Conservation (phyloP, 2,329 filamentous ascomycete species). For the Plenodomus tracheiphilus region DNA sequence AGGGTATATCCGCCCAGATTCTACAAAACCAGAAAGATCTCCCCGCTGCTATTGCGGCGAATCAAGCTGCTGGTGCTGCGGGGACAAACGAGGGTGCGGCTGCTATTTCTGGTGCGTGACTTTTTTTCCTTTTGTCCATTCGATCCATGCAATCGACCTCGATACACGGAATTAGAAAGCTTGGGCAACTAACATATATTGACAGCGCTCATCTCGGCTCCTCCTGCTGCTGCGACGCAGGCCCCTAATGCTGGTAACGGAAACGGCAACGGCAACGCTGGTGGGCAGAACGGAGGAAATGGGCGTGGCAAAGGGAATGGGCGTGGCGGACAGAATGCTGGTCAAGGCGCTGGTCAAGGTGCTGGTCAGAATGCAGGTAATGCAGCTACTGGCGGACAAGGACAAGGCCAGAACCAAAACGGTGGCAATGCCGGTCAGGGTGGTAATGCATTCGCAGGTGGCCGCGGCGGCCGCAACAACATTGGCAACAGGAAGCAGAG, state of each 20-base stretch:
- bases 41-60: slow-evolving; percentile 50
- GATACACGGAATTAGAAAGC: no score
- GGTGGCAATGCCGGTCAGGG: not conserved
- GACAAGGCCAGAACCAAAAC: not conserved
- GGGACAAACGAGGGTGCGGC: slow-evolving; percentile 41
- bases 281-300: slow-evolving; percentile 2
- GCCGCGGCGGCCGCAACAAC: not conserved
- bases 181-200: no score
- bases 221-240: slow-evolving; percentile 12
- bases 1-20: slow-evolving; percentile 55
- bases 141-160: no score
- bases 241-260: slow-evolving; percentile 2
- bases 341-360: not conserved
- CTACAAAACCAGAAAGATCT: slow-evolving; percentile 57
- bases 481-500: not conserved
- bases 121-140: no score
- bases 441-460: not conserved
- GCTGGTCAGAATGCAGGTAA: not conserved
- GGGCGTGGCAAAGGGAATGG: not conserved
- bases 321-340: slow-evolving; percentile 1
- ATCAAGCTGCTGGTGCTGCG: slow-evolving; percentile 49
- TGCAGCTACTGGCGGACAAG: not conserved
- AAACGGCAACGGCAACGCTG: slow-evolving; percentile 1
- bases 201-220: no score
- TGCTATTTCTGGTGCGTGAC: slow-evolving; percentile 48